Conservation (phyloP, 257 asterid species). For the Salvia miltiorrhiza region DNA sequence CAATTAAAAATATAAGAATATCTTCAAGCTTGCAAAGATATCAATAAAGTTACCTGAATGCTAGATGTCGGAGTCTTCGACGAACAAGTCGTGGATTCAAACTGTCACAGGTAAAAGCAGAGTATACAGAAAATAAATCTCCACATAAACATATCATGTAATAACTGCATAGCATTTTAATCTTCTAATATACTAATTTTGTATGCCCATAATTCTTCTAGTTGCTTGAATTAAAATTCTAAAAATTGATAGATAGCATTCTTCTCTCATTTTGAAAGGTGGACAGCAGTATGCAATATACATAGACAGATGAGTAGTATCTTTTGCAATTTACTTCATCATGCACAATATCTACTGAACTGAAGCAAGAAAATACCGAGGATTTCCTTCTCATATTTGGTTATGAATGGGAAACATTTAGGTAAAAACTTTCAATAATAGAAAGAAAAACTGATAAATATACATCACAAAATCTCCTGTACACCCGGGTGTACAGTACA, state of each 20-base stretch:
- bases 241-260: neutral
- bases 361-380: neutral
- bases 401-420: neutral
- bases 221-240: neutral
- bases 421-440: neutral
- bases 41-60: constrained; percentile 60
- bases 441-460: neutral
- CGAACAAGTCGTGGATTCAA: constrained; percentile 84
- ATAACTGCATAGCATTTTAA: neutral
- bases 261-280: neutral
- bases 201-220: neutral
- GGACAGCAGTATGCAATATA: neutral
- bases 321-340: neutral
- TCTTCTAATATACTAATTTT: neutral
- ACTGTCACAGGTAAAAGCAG: constrained; percentile 41
- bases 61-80: constrained; percentile 82
- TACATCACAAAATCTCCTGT: no score
- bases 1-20: neutral
- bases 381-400: neutral
- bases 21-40: neutral
- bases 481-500: no score
- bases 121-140: neutral
- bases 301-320: neutral
- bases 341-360: neutral
- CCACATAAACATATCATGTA: constrained; percentile 4